These are phyloP conservation scores for Mycena crocata DNA, from an alignment of 768 basidiomycete species.

Conservation along the genomic window DNA sequence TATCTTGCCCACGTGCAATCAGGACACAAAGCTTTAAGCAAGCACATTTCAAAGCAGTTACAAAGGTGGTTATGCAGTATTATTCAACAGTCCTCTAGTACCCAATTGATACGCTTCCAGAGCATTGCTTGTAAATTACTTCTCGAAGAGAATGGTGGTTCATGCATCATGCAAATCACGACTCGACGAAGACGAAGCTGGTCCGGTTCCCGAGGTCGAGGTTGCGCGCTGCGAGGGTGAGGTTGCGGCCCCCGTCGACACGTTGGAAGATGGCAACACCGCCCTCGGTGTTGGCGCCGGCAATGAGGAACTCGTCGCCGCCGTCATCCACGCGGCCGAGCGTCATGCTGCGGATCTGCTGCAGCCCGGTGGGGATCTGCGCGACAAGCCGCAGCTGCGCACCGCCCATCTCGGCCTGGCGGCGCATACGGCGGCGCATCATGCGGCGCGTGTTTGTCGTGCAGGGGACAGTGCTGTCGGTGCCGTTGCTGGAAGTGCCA, in stretches of 20 bases:
- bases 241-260: slow-evolving; percentile 53
- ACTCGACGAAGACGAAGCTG: slow-evolving; percentile 52
- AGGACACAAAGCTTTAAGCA: too few species aligned
- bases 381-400: slow-evolving; percentile 52
- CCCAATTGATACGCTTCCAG: too few species aligned
- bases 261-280: slow-evolving; percentile 60
- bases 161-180: not conserved
- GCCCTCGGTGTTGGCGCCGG: slow-evolving; percentile 44
- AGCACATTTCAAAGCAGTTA: too few species aligned
- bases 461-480: not conserved
- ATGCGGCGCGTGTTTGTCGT: slow-evolving; percentile 31
- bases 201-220: slow-evolving; percentile 51
- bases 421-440: slow-evolving; percentile 27
- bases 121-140: too few species aligned
- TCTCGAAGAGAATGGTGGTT: too few species aligned
- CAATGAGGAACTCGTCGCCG: slow-evolving; percentile 54
- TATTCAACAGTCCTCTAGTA: too few species aligned
- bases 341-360: slow-evolving; percentile 67
- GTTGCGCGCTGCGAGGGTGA: slow-evolving; percentile 54
- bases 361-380: slow-evolving; percentile 65
- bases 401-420: slow-evolving; percentile 7
- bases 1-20: too few species aligned
- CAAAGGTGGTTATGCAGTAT: too few species aligned
- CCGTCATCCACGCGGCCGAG: slow-evolving; percentile 54
- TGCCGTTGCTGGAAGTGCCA: slow-evolving; percentile 24